phyloP scores from a whole-genome alignment of 371 early-diverging fungal genomes.

The Mycotypha africana region DNA sequence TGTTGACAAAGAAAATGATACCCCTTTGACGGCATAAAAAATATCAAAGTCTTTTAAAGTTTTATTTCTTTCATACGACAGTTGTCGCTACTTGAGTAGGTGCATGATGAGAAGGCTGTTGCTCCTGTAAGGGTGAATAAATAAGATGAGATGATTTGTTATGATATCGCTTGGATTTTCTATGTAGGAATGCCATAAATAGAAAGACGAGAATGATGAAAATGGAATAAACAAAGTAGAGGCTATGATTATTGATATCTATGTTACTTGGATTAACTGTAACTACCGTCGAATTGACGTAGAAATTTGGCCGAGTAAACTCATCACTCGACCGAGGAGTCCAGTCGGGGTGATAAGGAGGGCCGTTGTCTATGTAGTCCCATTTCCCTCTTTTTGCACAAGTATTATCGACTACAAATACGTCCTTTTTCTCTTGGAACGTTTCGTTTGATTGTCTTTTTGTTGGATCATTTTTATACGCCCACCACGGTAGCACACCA shows the following conservation, averaged over 20 bases:
- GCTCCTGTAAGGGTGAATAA: too few relatives aligned
- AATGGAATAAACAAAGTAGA: too few relatives aligned
- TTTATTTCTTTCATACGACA: too few relatives aligned
- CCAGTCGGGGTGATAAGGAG: conserved; percentile 21
- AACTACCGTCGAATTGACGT: background rate
- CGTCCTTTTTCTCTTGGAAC: conserved; percentile 1
- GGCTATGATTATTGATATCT: background rate
- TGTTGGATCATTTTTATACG: conserved; percentile 1
- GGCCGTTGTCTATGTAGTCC: conserved; percentile 24
- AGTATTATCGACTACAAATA: conserved; percentile 18
- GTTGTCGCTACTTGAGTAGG: too few relatives aligned
- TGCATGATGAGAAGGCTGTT: too few relatives aligned
- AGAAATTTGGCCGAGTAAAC: conserved; percentile 7
- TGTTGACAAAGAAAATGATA: too few relatives aligned
- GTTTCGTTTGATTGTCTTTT: background rate
- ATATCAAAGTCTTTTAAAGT: too few relatives aligned
- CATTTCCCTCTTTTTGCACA: conserved; percentile 27
- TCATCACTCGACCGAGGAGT: conserved; percentile 8
- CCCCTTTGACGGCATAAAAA: too few relatives aligned
- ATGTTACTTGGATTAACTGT: background rate
- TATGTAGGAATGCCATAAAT: too few relatives aligned
- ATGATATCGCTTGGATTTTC: too few relatives aligned
- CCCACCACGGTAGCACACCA: conserved; percentile 29
- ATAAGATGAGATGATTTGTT: too few relatives aligned
- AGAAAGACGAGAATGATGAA: too few relatives aligned